A percentile compares a stretch with the other conserved stretches of the same genome.
phyloP scores from a whole-genome alignment of 2,329 filamentous ascomycete genomes.

The Ceratocystis destructans region DNA sequence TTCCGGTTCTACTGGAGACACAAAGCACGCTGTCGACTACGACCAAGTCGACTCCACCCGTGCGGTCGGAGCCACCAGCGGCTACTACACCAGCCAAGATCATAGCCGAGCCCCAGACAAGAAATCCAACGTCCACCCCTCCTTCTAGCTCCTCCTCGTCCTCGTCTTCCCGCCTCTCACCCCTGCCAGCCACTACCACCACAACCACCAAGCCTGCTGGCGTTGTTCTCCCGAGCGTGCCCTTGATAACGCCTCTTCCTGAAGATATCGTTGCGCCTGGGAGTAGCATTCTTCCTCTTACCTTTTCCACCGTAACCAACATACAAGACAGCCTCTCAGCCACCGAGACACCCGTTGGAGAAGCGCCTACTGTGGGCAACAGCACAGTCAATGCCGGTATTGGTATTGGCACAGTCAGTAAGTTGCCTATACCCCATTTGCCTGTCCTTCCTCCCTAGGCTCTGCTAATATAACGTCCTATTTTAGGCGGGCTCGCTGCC shows the following conservation, averaged over 20 bases:
- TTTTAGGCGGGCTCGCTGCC: conserved; percentile 13
- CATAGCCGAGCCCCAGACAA: not conserved
- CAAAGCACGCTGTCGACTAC: not conserved
- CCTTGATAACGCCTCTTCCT: conserved; percentile 9
- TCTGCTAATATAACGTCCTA: not conserved
- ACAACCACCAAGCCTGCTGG: not conserved
- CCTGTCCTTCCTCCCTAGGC: not conserved
- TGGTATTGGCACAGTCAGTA: conserved; percentile 15
- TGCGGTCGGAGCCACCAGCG: not conserved
- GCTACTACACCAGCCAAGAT: not conserved
- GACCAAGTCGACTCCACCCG: not conserved
- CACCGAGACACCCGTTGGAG: not conserved
- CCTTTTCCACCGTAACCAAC: conserved; percentile 14
- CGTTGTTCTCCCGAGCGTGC: not conserved
- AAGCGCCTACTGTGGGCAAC: not conserved
- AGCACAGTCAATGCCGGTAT: conserved; percentile 12
- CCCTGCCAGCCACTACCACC: not conserved
- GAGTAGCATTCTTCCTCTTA: conserved; percentile 6
- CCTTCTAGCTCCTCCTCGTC: not conserved
- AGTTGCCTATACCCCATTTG: not conserved
- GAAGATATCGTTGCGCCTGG: conserved; percentile 1
- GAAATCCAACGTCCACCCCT: not conserved
- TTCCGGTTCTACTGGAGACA: not conserved
- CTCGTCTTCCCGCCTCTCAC: not conserved
- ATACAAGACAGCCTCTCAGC: conserved; percentile 10